Evolutionary conservation across 805 yeast species (phyloP).

Genomic region (Deakozyma indianensis): DNA sequence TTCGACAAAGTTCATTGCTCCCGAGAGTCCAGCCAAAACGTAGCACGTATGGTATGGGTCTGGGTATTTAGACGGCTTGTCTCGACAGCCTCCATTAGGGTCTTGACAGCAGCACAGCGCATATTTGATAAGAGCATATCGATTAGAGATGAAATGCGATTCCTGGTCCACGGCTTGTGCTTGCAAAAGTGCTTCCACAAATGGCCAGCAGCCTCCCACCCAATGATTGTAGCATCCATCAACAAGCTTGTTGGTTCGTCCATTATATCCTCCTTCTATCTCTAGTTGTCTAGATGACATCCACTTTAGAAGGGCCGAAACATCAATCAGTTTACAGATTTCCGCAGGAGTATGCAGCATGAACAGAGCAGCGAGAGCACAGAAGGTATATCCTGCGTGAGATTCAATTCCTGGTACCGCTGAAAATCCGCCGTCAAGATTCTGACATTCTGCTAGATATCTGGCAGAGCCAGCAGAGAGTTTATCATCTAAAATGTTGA

Average conservation of each 20-base stretch:
- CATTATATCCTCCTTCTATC: conserved; percentile 78
- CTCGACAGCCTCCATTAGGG: conserved; percentile 61
- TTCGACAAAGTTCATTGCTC: conserved; percentile 16
- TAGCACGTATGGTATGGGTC: conserved; percentile 92
- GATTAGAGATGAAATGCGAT: conserved; percentile 25
- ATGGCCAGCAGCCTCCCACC: conserved; percentile 69
- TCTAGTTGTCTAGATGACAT: conserved; percentile 48
- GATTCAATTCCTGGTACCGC: conserved; percentile 80
- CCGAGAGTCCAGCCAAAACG: conserved; percentile 59
- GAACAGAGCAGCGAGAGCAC: conserved; percentile 60
- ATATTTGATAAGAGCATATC: conserved; percentile 47
- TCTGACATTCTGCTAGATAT: conserved; percentile 64
- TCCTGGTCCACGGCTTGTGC: conserved; percentile 7
- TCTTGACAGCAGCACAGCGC: conserved; percentile 65
- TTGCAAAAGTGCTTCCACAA: conserved; percentile 40
- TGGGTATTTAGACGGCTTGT: conserved; percentile 69
- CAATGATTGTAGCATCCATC: conserved; percentile 95
- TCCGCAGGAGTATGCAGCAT: conserved; percentile 25
- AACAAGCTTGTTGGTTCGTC: conserved; percentile 84
- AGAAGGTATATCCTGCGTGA: conserved; percentile 93
- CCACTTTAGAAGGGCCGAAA: conserved; percentile 49
- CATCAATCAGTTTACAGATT: conserved; percentile 26
- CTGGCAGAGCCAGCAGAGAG: conserved; percentile 36
- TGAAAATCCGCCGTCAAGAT: conserved; percentile 91
- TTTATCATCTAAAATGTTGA: conserved; percentile 45